phyloP scores from a whole-genome alignment of 2,329 filamentous ascomycete genomes.

The Aureobasidium vineae region DNA sequence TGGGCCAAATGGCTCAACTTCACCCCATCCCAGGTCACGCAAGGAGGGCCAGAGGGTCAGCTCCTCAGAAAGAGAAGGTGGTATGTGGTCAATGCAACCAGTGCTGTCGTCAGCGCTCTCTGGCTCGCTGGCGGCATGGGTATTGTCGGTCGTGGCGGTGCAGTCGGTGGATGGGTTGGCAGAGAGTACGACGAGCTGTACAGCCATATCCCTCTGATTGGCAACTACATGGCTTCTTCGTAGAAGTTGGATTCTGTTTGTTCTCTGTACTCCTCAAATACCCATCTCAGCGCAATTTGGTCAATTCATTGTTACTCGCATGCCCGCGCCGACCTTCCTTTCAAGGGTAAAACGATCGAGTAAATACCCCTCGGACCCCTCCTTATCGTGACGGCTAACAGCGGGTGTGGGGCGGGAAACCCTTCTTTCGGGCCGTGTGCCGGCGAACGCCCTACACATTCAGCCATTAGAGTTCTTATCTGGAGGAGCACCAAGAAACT shows the following conservation, averaged over 20 bases:
- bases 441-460: slow-evolving; percentile 7
- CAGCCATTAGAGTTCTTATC: slow-evolving; percentile 21
- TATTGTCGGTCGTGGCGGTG: slow-evolving; percentile 69
- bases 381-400: slow-evolving; percentile 11
- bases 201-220: slow-evolving; percentile 57
- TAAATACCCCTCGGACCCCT: slow-evolving; percentile 2
- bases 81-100: slow-evolving; percentile 67
- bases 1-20: slow-evolving; percentile 76
- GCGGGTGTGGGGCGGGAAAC: background rate
- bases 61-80: slow-evolving; percentile 63
- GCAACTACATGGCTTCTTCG: slow-evolving; percentile 45
- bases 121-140: slow-evolving; percentile 83
- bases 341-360: slow-evolving; percentile 17
- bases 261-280: slow-evolving; percentile 8
- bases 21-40: slow-evolving; percentile 56
- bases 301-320: background rate
- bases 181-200: slow-evolving; percentile 76
- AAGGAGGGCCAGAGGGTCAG: slow-evolving; percentile 50
- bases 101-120: slow-evolving; percentile 57
- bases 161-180: slow-evolving; percentile 73
- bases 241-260: background rate
- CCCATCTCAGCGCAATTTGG: slow-evolving; percentile 8
- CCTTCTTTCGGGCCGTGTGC: background rate
- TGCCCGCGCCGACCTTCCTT: background rate
- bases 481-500: slow-evolving; percentile 16